Evolutionary conservation across 169 alveolate species (phyloP), one percentile per base, ranked within the genome.

Genomic region (Cryptosporidium xiaoi): DNA sequence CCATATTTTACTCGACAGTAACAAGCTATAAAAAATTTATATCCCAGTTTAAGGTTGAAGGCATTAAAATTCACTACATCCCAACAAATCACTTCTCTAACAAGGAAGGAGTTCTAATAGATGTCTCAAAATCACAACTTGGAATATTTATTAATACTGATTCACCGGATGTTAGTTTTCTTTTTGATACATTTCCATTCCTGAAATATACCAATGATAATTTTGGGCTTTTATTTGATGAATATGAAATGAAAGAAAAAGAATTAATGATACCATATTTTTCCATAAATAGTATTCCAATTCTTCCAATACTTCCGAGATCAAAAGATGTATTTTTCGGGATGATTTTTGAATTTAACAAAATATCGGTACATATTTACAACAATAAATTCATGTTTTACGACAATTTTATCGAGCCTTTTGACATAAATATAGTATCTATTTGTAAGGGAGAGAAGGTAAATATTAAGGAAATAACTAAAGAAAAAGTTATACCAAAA

Each of bases 401-500:
- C 24, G 71, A 77, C 50, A 77, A 77, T 20, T 40, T 77, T 62
- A 31, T 77, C 1, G 87, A 77, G 27, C 87, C 87, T 36, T 77
- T 77, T 62, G 87, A 77, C 64, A 36, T 77, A 8, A 18, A 40
- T 36, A 16, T 77, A 10, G 15, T 31, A 8, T 69, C 83, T 15
- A 15, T 20, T 20, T 69, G 83, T 46, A 69, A 33, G n/a, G 83
- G 83, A n/a, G 34, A 24, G 6, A 34, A 56, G 3, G 29, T 51
- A 16, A 31, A 68, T 15, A 55, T 2, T 0, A 31, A 31, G 10
- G 56, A 56, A 1, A 53, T 69, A 6, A 51, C 51, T 16, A 69
- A 36, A 40, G 83, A 69, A 55, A 69, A 69, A 40, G 67, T 69
- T 13, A 69, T 10, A 15, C 83, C 83, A 33, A 53, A 16, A n/a